Conservation (phyloP, 768 basidiomycete species). For the Tricholoma matsutake region DNA sequence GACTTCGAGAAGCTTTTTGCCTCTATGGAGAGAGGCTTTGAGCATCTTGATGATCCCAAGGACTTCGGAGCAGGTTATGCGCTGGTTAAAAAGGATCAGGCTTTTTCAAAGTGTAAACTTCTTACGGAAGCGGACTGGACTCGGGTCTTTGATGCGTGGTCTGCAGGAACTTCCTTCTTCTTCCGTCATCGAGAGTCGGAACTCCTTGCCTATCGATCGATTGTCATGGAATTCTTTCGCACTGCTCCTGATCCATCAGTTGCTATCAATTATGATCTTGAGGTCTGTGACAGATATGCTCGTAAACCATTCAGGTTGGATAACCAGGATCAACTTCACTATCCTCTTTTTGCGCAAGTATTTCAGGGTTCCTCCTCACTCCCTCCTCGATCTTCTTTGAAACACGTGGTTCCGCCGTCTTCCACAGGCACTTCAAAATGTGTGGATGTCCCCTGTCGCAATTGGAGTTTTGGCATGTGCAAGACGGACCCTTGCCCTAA, state of each 20-base stretch:
- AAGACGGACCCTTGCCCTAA: neutral
- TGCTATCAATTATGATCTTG: too few species aligned
- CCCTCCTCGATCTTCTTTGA: neutral
- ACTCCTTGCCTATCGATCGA: slow-evolving; percentile 1
- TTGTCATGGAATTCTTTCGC: slow-evolving; percentile 13
- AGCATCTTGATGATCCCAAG: slow-evolving; percentile 19
- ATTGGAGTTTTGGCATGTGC: neutral
- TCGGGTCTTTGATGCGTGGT: slow-evolving; percentile 13
- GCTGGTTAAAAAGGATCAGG: too few species aligned
- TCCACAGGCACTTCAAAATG: neutral
- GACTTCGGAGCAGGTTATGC: too few species aligned
- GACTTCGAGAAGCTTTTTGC: too few species aligned
- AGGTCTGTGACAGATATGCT: too few species aligned
- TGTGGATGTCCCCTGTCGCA: too few species aligned
- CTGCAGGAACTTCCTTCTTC: neutral
- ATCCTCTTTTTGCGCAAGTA: slow-evolving; percentile 4
- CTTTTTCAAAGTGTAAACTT: too few species aligned
- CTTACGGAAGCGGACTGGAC: slow-evolving; percentile 13
- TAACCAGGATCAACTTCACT: neutral
- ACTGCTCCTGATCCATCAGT: too few species aligned
- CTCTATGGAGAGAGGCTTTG: slow-evolving; percentile 11
- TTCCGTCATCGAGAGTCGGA: slow-evolving; percentile 12
- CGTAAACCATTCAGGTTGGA: too few species aligned
- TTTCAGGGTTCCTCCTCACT: neutral
- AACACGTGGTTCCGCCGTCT: neutral